phyloP scores from a whole-genome alignment of 495 filamentous ascomycete species.

The Penicillium verhagenii region DNA sequence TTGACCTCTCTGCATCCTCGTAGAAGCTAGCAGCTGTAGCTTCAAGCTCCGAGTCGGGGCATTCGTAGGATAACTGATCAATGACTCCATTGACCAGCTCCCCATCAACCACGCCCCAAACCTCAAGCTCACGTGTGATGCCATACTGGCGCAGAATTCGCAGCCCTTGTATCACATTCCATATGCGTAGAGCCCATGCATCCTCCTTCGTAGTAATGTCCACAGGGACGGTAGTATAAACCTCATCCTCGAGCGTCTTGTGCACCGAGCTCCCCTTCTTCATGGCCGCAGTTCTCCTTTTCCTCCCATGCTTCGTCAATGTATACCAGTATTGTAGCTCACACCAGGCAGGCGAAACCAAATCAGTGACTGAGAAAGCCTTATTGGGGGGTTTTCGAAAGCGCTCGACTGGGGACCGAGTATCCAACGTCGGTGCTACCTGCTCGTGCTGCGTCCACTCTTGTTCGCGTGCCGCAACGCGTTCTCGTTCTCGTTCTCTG shows the following conservation, averaged over 20 bases:
- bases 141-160: slow-evolving; percentile 73
- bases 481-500: slow-evolving; percentile 40
- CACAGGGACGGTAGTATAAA: slow-evolving; percentile 73
- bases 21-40: slow-evolving; percentile 42
- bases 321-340: slow-evolving; percentile 92
- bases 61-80: slow-evolving; percentile 77
- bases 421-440: slow-evolving; percentile 26
- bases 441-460: slow-evolving; percentile 27
- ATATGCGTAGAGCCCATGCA: slow-evolving; percentile 75
- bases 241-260: slow-evolving; percentile 77
- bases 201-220: slow-evolving; percentile 77
- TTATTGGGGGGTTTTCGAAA: slow-evolving; percentile 77
- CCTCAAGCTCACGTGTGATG: slow-evolving; percentile 81
- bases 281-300: slow-evolving; percentile 77
- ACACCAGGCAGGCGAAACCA: slow-evolving; percentile 90
- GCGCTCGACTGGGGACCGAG: slow-evolving; percentile 63
- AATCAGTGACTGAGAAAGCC: slow-evolving; percentile 84
- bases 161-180: slow-evolving; percentile 90
- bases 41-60: slow-evolving; percentile 70
- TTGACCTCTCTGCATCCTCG: slow-evolving; percentile 32
- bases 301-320: slow-evolving; percentile 72
- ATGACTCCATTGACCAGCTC: slow-evolving; percentile 86
- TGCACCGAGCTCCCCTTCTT: slow-evolving; percentile 74
- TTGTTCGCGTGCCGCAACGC: slow-evolving; percentile 24
- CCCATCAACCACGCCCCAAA: slow-evolving; percentile 88